Percentiles rank a stretch among this genome's conserved stretches.
phyloP scores from a whole-genome alignment of 2,329 filamentous ascomycete genomes.

The Sclerotinia glacialis region DNA sequence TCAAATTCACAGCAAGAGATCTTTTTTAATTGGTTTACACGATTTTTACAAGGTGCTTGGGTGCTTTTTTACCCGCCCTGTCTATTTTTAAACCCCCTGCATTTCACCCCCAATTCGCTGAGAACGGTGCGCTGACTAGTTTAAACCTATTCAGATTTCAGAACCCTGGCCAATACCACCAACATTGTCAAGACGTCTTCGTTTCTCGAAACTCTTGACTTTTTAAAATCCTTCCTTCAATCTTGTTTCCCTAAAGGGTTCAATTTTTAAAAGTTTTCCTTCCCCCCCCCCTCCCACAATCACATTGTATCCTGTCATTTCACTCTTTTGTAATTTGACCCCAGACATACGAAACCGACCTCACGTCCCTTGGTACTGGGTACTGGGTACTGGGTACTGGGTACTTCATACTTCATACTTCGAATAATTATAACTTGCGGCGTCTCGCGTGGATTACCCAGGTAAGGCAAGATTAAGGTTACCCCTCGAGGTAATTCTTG shows the following conservation, averaged over 20 bases:
- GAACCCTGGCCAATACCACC: conserved; percentile 17
- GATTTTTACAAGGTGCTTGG: neutral
- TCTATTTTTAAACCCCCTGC: conserved; percentile 23
- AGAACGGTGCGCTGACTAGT: conserved; percentile 23
- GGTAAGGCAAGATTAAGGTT: conserved; percentile 20
- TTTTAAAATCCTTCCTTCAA: conserved; percentile 19
- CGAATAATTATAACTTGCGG: conserved; percentile 16
- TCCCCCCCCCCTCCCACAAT: neutral
- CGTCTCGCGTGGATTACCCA: conserved; percentile 20
- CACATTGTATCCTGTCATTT: conserved; percentile 7
- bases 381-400: neutral
- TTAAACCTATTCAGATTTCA: conserved; percentile 18
- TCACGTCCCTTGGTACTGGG: neutral
- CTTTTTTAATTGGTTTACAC: neutral
- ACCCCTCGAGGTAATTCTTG: conserved; percentile 19
- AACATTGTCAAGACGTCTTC: conserved; percentile 21
- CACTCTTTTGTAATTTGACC: neutral
- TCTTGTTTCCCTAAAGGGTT: conserved; percentile 10
- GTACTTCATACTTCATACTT: neutral
- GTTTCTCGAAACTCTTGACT: conserved; percentile 21
- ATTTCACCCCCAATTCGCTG: conserved; percentile 21
- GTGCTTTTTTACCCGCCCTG: conserved; percentile 18
- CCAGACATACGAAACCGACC: neutral
- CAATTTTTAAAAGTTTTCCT: neutral
- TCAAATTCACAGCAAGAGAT: conserved; percentile 15